Conservation (phyloP, 192 early-diverging fungal species). For the Geranomyces variabilis region DNA sequence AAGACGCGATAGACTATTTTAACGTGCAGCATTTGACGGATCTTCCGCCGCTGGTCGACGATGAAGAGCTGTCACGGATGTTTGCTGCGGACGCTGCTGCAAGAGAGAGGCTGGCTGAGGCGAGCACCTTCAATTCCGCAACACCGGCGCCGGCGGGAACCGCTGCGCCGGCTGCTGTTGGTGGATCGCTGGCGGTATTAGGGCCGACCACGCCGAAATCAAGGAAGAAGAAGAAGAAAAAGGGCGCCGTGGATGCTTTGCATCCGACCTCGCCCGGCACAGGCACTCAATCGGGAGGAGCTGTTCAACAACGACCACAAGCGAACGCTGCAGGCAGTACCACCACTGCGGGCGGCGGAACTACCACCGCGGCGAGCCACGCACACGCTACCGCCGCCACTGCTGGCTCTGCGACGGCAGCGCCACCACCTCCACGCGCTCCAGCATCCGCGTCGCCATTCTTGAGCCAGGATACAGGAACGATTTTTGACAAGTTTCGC, state of each 20-base stretch:
- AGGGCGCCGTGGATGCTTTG: background rate
- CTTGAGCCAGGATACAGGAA: background rate
- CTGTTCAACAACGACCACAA: too few species aligned
- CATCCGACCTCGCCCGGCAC: background rate
- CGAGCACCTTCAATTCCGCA: background rate
- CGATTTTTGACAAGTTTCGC: conserved; percentile 18
- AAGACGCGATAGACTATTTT: conserved; percentile 23
- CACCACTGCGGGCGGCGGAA: background rate
- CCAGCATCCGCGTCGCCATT: background rate
- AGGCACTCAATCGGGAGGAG: too few species aligned
- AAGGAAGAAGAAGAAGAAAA: conserved; percentile 32
- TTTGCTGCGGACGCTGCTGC: background rate
- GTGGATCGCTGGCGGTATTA: background rate
- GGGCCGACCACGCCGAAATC: background rate
- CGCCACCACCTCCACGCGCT: conserved; percentile 17
- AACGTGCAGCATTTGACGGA: conserved; percentile 7
- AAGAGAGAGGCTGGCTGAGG: background rate
- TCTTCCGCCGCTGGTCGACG: conserved; percentile 18
- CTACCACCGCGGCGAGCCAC: background rate
- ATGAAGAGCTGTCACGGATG: conserved; percentile 13
- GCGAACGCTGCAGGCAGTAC: too few species aligned
- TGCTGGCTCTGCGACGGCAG: background rate
- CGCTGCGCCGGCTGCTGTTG: background rate
- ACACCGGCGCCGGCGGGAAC: background rate
- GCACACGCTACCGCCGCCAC: background rate